These are phyloP conservation scores for Bipolaris oryzae DNA, from an alignment of 2,329 filamentous ascomycete genomes.

Conservation along the genomic window DNA sequence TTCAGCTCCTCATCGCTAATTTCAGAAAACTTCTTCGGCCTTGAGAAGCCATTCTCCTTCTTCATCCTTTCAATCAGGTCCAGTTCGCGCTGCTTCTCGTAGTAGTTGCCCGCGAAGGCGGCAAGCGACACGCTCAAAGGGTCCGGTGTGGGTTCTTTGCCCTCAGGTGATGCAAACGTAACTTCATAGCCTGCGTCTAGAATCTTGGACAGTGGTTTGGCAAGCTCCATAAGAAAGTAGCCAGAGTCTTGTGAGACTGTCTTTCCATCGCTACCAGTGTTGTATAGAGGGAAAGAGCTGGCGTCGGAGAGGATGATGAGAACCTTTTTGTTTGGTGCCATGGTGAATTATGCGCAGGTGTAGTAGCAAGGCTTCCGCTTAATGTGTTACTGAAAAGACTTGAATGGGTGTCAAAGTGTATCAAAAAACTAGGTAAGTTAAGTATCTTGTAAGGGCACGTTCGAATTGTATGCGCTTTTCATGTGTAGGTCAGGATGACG, in stretches of 20 bases:
- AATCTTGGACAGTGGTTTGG: conserved; percentile 38
- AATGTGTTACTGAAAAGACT: background rate
- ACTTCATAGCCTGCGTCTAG: conserved; percentile 49
- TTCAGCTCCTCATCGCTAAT: conserved; percentile 51
- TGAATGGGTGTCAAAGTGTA: background rate
- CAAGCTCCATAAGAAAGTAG: conserved; percentile 44
- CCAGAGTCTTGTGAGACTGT: conserved; percentile 36
- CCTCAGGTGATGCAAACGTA: conserved; percentile 54
- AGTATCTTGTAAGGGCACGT: background rate
- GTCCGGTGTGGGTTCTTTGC: conserved; percentile 51
- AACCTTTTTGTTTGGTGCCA: conserved; percentile 50
- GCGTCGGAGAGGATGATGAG: conserved; percentile 55
- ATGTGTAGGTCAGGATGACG: conserved; percentile 19
- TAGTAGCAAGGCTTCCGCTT: background rate
- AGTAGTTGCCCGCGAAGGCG: conserved; percentile 55
- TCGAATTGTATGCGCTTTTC: background rate
- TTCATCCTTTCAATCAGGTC: conserved; percentile 54
- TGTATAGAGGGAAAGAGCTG: conserved; percentile 43
- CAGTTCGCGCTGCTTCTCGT: conserved; percentile 51
- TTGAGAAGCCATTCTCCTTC: conserved; percentile 52
- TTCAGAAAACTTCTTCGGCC: conserved; percentile 47
- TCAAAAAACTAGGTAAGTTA: background rate
- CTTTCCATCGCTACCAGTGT: conserved; percentile 31
- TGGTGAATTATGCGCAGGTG: conserved; percentile 3
- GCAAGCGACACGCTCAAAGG: conserved; percentile 51